phyloP scores from a whole-genome alignment of 1,284 basidiomycete genomes.

The Irpex sp. region DNA sequence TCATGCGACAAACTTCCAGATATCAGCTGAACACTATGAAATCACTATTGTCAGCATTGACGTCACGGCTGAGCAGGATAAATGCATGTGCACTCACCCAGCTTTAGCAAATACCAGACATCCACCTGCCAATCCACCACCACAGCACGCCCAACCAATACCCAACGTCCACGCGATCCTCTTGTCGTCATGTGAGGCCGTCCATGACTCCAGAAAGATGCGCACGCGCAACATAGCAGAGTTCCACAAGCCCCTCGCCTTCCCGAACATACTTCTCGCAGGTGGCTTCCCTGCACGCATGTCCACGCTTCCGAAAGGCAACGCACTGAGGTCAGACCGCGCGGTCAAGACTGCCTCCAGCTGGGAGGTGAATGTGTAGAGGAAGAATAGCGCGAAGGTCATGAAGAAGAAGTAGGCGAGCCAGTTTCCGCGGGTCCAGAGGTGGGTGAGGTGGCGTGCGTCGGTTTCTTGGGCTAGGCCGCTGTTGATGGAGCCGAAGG shows the following conservation, averaged over 20 bases:
- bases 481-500: slow-evolving; percentile 78
- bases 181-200: slow-evolving; percentile 73
- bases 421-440: slow-evolving; percentile 86
- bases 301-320: slow-evolving; percentile 39
- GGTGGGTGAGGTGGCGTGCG: slow-evolving; percentile 65
- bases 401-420: slow-evolving; percentile 83
- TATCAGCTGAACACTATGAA: slow-evolving; percentile 63
- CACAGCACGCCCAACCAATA: slow-evolving; percentile 87
- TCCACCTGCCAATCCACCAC: slow-evolving; percentile 83
- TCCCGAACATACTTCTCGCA: slow-evolving; percentile 25
- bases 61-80: slow-evolving; percentile 13
- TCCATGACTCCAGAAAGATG: slow-evolving; percentile 68
- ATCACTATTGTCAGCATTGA: no score
- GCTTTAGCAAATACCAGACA: slow-evolving; percentile 91
- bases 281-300: slow-evolving; percentile 26
- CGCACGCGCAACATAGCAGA: slow-evolving; percentile 48
- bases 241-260: slow-evolving; percentile 35
- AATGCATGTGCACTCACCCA: slow-evolving; percentile 43
- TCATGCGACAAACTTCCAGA: slow-evolving; percentile 70
- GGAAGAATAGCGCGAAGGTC: slow-evolving; percentile 57
- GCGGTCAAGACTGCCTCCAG: slow-evolving; percentile 66
- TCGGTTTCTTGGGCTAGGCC: slow-evolving; percentile 66
- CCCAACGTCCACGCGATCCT: slow-evolving; percentile 85
- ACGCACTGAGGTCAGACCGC: slow-evolving; percentile 56
- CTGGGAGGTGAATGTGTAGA: slow-evolving; percentile 59